phyloP scores from a whole-genome alignment of 306 rosid species.

The Cicer pinnatifidum region DNA sequence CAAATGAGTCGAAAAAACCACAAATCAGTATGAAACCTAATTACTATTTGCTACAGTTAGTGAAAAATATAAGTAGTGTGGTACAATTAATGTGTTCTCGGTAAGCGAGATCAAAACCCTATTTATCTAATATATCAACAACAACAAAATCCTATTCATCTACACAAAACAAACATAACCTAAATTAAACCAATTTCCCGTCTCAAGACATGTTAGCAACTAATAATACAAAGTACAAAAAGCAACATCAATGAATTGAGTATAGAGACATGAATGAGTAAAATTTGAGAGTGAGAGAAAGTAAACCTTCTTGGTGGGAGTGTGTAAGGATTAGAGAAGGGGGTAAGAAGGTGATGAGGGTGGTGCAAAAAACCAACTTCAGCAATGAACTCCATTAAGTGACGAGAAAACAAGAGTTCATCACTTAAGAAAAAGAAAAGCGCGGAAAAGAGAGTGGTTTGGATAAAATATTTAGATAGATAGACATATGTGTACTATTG shows the following conservation, averaged over 20 bases:
- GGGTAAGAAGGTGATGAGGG: slow-evolving; percentile 41
- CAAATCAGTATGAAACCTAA: slow-evolving; percentile 1
- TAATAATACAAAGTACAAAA: neutral
- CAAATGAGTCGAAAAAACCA: slow-evolving; percentile 16
- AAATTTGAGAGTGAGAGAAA: slow-evolving; percentile 49
- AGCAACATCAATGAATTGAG: slow-evolving; percentile 35
- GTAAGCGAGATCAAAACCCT: slow-evolving; percentile 1
- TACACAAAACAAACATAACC: slow-evolving; percentile 24
- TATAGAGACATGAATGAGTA: neutral
- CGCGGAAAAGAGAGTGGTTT: too few relatives aligned
- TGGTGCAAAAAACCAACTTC: slow-evolving; percentile 53
- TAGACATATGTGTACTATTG: too few relatives aligned
- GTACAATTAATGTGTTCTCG: neutral
- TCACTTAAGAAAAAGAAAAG: slow-evolving; percentile 22
- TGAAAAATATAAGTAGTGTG: neutral
- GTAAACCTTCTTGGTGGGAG: slow-evolving; percentile 51
- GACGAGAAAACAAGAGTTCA: slow-evolving; percentile 35
- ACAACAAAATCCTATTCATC: neutral
- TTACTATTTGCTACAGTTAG: slow-evolving; percentile 15
- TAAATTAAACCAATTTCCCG: slow-evolving; percentile 23
- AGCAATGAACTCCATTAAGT: slow-evolving; percentile 60
- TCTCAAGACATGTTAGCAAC: neutral
- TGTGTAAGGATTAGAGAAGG: slow-evolving; percentile 47
- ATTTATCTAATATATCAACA: neutral
- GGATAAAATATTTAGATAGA: too few relatives aligned